Evolutionary conservation across 768 basidiomycete genomes (phyloP).

Genomic region (Panus rudis): DNA sequence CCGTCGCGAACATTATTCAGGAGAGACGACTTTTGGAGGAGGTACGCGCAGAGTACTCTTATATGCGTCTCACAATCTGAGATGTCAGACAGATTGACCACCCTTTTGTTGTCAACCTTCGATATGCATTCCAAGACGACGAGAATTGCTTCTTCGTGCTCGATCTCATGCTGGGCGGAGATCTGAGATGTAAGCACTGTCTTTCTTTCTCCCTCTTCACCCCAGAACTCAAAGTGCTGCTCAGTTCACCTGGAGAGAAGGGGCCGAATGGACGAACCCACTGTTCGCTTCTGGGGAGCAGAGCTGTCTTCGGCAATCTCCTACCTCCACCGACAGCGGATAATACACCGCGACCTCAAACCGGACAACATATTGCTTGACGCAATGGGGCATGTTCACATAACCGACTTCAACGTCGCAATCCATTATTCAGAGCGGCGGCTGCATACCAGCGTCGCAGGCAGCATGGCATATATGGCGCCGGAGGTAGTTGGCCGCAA

Average conservation of each 20-base stretch:
- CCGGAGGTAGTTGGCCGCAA: constrained; percentile 89
- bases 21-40: constrained; percentile 90
- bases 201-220: constrained; percentile 1
- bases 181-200: constrained; percentile 70
- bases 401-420: constrained; percentile 99
- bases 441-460: constrained; percentile 87
- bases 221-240: constrained; percentile 2
- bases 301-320: constrained; percentile 80
- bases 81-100: constrained; percentile 64
- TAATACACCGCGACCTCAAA: constrained; percentile 95
- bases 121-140: constrained; percentile 96
- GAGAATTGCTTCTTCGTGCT: constrained; percentile 97
- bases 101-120: constrained; percentile 82
- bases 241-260: constrained; percentile 81
- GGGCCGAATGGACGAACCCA: constrained; percentile 57
- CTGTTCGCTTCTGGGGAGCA: constrained; percentile 82
- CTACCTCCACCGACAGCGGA: constrained; percentile 86
- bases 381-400: constrained; percentile 87
- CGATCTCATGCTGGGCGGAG: constrained; percentile 94
- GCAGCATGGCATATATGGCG: constrained; percentile 99
- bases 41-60: constrained; percentile 32
- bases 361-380: constrained; percentile 97
- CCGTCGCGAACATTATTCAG: constrained; percentile 89
- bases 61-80: neutral
- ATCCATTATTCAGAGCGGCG: constrained; percentile 93